These are phyloP conservation scores for Fusarium verticillioides DNA, from an alignment of 2,329 filamentous ascomycete species.

Conservation along the genomic window DNA sequence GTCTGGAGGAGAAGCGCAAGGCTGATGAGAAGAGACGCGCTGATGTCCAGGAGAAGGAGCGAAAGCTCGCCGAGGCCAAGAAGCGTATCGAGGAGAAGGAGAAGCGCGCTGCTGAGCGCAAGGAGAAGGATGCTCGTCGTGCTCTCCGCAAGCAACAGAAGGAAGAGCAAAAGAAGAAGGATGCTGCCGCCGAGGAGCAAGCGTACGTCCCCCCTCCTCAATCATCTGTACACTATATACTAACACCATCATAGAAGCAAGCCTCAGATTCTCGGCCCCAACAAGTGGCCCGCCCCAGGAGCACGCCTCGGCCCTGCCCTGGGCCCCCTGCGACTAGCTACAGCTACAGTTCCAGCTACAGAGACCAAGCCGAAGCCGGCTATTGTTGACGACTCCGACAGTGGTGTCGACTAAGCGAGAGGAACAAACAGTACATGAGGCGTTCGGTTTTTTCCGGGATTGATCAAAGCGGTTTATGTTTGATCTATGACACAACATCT, in stretches of 20 bases:
- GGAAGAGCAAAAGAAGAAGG: slow-evolving; percentile 19
- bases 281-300: slow-evolving; percentile 17
- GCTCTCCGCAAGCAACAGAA: slow-evolving; percentile 18
- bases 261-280: slow-evolving; percentile 14
- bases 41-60: slow-evolving; percentile 3
- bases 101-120: slow-evolving; percentile 19
- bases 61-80: slow-evolving; percentile 7
- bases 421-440: slow-evolving; percentile 13
- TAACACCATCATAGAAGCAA: slow-evolving; percentile 9
- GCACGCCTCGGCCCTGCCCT: slow-evolving; percentile 14
- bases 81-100: slow-evolving; percentile 16
- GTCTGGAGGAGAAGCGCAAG: slow-evolving; percentile 12
- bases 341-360: slow-evolving; percentile 9
- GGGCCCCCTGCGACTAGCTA: neutral
- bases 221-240: rapidly evolving
- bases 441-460: neutral
- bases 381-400: neutral
- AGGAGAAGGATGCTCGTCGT: slow-evolving; percentile 23
- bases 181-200: slow-evolving; percentile 11
- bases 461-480: slow-evolving; percentile 3
- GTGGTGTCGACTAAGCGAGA: slow-evolving; percentile 17
- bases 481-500: slow-evolving; percentile 14
- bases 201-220: neutral
- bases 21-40: slow-evolving; percentile 12
- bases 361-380: slow-evolving; percentile 9